Evolutionary conservation across 78 protist genomes (phyloP), one percentile per base, ranked within the genome.

Genomic region (Protostelium mycophagum): DNA sequence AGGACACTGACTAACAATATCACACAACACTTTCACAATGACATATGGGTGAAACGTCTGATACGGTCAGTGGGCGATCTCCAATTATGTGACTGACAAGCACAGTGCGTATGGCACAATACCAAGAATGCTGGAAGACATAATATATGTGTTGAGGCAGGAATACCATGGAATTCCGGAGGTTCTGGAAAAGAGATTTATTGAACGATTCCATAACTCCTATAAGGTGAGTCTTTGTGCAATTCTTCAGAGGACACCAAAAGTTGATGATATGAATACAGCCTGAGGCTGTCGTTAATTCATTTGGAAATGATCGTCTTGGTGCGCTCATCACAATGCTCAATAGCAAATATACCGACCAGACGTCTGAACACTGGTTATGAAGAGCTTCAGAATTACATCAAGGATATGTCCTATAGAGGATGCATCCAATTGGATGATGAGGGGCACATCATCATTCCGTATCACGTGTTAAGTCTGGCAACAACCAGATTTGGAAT

Each of bases 301-400:
- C 73, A 51, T 51, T 51, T 51, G 73, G 73, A 51, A 51, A 51
- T 51, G 73, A 51, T 51, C 73, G 73, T 51, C 73, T 51, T 51
- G 73, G 73, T 51, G 73, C 73, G 73, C 73, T 51, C 73, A 51
- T 51, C 73, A 51, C 73, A 51, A 51, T 51, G 73, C 73, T 51
- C 73, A 51, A 51, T 51, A 51, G 73, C 73, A 51, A 51, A 51
- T 51, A 51, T 51, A 51, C 73, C 73, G 73, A 51, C 73, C 73
- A 51, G 73, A 51, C 73, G 73, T 51, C 73, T 51, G 73, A 51
- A 51, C 73, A 51, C 73, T 51, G 73, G 73, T 51, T 51, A 51
- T 51, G 73, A 51, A 51, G 73, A 51, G 73, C 73, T 51, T 51
- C 73, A 51, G 73, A 51, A 51, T 51, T 51, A 51, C 73, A 51